Conservation (phyloP, 1,284 basidiomycete genomes). For the Puccinia polysora region DNA sequence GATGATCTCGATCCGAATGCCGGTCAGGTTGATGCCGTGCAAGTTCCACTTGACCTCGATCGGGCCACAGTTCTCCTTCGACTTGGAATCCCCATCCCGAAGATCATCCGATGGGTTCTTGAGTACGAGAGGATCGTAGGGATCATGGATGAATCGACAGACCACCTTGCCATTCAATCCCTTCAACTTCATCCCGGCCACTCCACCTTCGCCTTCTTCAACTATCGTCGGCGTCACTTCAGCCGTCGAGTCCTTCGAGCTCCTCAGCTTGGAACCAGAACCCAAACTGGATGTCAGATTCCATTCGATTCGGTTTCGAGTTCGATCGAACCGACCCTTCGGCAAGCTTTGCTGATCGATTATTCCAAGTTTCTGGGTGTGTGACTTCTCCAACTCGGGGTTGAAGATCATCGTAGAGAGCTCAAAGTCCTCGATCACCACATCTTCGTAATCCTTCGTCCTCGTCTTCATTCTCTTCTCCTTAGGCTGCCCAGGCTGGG, state of each 20-base stretch:
- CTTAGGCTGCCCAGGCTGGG: too few species aligned
- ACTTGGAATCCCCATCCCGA: neutral
- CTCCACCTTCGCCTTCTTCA: neutral
- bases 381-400: neutral
- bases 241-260: neutral
- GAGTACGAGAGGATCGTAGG: neutral
- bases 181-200: neutral
- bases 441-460: neutral
- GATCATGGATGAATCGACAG: neutral
- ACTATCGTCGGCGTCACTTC: neutral
- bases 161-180: neutral
- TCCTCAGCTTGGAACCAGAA: neutral
- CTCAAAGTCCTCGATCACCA: neutral
- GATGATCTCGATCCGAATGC: too few species aligned
- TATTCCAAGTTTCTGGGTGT: neutral
- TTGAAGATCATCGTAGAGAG: neutral
- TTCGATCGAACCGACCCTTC: neutral
- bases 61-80: constrained; percentile 4
- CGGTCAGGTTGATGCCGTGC: neutral
- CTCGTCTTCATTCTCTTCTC: too few species aligned
- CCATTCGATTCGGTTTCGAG: neutral
- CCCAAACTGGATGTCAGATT: too few species aligned
- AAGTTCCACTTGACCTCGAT: neutral
- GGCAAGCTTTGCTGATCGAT: neutral
- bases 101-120: neutral